Base-by-base conservation (phyloP, 2,329 filamentous ascomycete species). In the Orbilia blumenaviensis region DNA sequence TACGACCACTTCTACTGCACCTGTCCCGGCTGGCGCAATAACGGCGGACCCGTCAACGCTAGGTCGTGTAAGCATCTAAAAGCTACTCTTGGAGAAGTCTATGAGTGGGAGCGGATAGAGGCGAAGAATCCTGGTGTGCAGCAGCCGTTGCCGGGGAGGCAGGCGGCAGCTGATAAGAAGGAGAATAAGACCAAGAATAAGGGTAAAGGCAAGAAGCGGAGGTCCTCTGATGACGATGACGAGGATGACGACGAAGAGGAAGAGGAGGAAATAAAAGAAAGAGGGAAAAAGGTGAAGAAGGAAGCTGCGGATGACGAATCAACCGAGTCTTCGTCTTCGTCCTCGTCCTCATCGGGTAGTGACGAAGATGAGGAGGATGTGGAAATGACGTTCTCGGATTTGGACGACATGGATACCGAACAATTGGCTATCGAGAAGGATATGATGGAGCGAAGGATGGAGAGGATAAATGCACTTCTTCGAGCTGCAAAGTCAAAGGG, bases 41-140 rank as follows among this genome's bases (percentile, higher is more conserved):
- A 62, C 1, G 68, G 60, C 5, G 75, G 68, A 0, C 67, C 77
- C 5, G 73, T 78, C n/a, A 78, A 77, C 12, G 77, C 66, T 3
- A 66, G 78, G 36, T 79, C 77, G 9, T 80, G 71, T 63, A 69
- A 74, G 29, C 79, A 80, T 58, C 64, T 80, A 36, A 79, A 78
- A 58, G 46, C 62, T 4, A 46, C 79, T 18, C 50, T 80, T 0
- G 79, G 79, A 6, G 69, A 68, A 27, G 60, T 50, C 9, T 80
- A 79, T 32, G 79, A 80, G 64, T 74, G 78, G 50, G 79, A 78
- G 50, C 56, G 79, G 32, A 27, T 80, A 50, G 77, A 78, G 23
- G 14, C 25, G 10, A 61, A 60, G 18, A 77, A 74, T 36, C 66
- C 77, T 0, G 64, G 62, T 29, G 56, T 42, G 7, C 67, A 72